phyloP scores from a whole-genome alignment of 495 filamentous ascomycete species.

The Talaromyces ruber region DNA sequence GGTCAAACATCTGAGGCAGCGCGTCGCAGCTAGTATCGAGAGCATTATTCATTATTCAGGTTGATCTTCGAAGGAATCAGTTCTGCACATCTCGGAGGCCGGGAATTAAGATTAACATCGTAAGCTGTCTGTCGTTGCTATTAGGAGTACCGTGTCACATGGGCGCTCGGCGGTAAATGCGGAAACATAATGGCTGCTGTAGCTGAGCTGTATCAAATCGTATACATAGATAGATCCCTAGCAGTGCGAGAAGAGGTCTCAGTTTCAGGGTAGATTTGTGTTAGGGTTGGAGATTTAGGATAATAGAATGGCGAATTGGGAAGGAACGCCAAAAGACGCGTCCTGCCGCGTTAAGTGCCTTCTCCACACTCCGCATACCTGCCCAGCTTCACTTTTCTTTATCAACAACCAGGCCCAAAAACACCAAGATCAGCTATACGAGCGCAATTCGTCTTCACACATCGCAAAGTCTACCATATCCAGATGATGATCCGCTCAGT shows the following conservation, averaged over 20 bases:
- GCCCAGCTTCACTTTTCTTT: not conserved
- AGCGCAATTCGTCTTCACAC: not conserved
- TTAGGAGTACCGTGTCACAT: not conserved
- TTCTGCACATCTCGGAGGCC: not conserved
- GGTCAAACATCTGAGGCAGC: not conserved
- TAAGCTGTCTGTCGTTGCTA: not conserved
- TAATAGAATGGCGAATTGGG: not conserved
- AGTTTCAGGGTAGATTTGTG: not conserved
- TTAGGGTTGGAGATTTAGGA: not conserved
- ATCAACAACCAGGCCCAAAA: not conserved
- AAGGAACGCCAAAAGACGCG: constrained; percentile 22
- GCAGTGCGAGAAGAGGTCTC: not conserved
- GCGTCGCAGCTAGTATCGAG: not conserved
- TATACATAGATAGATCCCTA: not conserved
- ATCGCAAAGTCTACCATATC: not conserved
- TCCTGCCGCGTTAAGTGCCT: constrained; percentile 14
- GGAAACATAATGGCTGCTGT: not conserved
- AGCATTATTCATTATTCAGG: not conserved
- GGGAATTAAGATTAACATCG: not conserved
- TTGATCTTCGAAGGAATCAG: not conserved
- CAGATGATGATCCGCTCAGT: not conserved
- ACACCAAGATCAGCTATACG: not conserved
- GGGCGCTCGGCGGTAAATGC: not conserved
- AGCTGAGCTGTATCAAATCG: not conserved
- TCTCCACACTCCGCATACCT: constrained; percentile 4